phyloP scores from a whole-genome alignment of 768 basidiomycete species.

The Boletus rubroflammeus region DNA sequence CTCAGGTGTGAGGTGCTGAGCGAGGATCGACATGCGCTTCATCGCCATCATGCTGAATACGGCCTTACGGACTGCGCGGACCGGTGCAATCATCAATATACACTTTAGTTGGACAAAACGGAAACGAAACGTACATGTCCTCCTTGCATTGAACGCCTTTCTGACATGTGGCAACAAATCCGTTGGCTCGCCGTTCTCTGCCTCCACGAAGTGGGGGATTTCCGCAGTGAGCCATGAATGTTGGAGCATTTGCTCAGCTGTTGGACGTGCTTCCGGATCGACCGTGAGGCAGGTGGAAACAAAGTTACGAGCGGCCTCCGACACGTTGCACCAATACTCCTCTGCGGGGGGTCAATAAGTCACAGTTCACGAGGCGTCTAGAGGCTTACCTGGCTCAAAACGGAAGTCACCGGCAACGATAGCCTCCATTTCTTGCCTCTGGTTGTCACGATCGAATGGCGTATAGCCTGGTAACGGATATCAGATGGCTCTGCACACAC shows the following conservation, averaged over 20 bases:
- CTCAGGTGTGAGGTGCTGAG: slow-evolving; percentile 36
- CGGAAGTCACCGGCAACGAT: slow-evolving; percentile 92
- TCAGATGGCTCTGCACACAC: neutral
- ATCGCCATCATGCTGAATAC: slow-evolving; percentile 84
- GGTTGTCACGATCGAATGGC: slow-evolving; percentile 91
- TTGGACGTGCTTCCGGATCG: slow-evolving; percentile 78
- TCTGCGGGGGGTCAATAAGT: slow-evolving; percentile 30
- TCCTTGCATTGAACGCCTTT: slow-evolving; percentile 85
- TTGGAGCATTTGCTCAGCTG: slow-evolving; percentile 65
- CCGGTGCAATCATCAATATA: slow-evolving; percentile 1
- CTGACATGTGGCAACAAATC: slow-evolving; percentile 88
- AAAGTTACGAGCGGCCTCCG: slow-evolving; percentile 78
- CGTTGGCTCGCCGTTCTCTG: slow-evolving; percentile 52
- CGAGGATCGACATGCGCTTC: slow-evolving; percentile 67
- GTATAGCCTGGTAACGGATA: slow-evolving; percentile 64
- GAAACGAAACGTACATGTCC: slow-evolving; percentile 59
- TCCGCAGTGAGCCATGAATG: slow-evolving; percentile 68
- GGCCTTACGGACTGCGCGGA: slow-evolving; percentile 74
- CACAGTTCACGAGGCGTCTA: neutral
- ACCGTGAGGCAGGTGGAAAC: slow-evolving; percentile 79
- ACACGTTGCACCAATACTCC: slow-evolving; percentile 88
- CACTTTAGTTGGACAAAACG: neutral
- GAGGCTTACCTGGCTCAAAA: slow-evolving; percentile 62
- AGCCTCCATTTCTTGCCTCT: slow-evolving; percentile 89
- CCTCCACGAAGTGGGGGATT: slow-evolving; percentile 65